Percentiles rank a stretch among this genome's conserved stretches.
Evolutionary conservation across 2,329 filamentous ascomycete genomes (phyloP).

Genomic region (Fusarium dlaminii): DNA sequence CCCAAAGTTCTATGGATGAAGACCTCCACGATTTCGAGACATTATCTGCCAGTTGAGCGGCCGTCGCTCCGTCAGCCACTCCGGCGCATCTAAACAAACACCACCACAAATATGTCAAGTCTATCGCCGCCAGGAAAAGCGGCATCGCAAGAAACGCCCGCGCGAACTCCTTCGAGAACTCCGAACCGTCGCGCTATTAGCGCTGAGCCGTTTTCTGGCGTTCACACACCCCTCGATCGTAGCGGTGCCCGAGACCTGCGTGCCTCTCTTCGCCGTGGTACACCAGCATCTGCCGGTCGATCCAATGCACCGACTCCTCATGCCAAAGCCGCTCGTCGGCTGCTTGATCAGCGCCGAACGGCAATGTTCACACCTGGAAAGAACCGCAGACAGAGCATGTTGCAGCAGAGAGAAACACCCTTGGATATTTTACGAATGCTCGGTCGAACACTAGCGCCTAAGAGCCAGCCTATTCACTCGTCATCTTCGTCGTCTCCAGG

Average conservation of each 20-base stretch:
- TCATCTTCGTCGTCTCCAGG: slow-evolving; percentile 57
- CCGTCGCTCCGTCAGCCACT: not conserved
- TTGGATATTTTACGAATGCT: slow-evolving; percentile 64
- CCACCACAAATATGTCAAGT: slow-evolving; percentile 24
- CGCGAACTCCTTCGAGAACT: slow-evolving; percentile 40
- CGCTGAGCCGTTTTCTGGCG: slow-evolving; percentile 51
- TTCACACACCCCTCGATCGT: slow-evolving; percentile 57
- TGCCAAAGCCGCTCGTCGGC: slow-evolving; percentile 66
- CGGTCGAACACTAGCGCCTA: slow-evolving; percentile 62
- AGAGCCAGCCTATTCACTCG: slow-evolving; percentile 54
- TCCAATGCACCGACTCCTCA: slow-evolving; percentile 66
- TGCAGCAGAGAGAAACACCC: slow-evolving; percentile 65
- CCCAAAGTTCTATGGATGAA: not conserved
- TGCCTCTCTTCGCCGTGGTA: slow-evolving; percentile 53
- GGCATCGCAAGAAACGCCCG: slow-evolving; percentile 15
- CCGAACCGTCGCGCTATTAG: slow-evolving; percentile 44
- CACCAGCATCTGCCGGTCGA: slow-evolving; percentile 56
- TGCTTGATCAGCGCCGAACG: slow-evolving; percentile 67
- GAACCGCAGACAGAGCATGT: slow-evolving; percentile 65
- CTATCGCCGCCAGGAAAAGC: slow-evolving; percentile 22
- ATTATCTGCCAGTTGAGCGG: not conserved
- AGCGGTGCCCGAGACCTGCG: slow-evolving; percentile 49
- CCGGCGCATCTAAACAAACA: slow-evolving; percentile 22
- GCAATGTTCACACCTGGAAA: slow-evolving; percentile 69
- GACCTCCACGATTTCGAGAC: not conserved